Base-by-base conservation (phyloP, 768 basidiomycete species). In the Pholiota molesta region DNA sequence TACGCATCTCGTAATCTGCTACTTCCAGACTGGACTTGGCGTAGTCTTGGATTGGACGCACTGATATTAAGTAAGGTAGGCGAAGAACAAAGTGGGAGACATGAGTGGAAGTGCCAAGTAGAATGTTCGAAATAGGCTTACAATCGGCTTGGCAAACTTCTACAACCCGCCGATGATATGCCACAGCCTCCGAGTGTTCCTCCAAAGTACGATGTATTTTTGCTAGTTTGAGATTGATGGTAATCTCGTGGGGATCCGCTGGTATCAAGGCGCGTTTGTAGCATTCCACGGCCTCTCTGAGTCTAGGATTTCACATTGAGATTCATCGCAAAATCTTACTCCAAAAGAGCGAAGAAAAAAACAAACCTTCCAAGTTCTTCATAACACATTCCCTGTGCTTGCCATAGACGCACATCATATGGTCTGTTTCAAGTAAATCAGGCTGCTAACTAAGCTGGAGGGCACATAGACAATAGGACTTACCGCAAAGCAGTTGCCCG, bases 371-470 rank as follows among this genome's bases (percentile, higher is more conserved):
- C 88, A 66, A 97, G 86, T 71, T 95, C 92, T 74, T 96, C 93
- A 74, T 98, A 99, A 68, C 95, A 97, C 68, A 89, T 87, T 5
- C 91, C 96, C 68, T 97, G 87, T 8, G 95, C 95, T 68, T 94
- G 91, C 97, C 97, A 99, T 76, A 99, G 82, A 39, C 97, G 87
- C 39, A 95, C 90, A 74, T 99, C 97, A 72, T 97, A 98, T 5
- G 97, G 96, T 42, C 95, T 97, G 61, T 1, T 29, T 10, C 6
- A 60, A 45, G 13, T 26, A 26, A 5, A 39, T 26, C 17, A 19
- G 19, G 37, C 21, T 19, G 33, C 35, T 61, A 58, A 33, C 35
- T 61, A 58, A 33, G 26, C 44, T 23, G 47, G 28, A 35, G 44
- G 28, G 37, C 31, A 21, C 17, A 47, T 31, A 31, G 49, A 13